A percentile compares a stretch with the other conserved stretches of the same genome.
Evolutionary conservation across 192 early-diverging fungal species (phyloP).

Genomic region (Coemansia sp.): DNA sequence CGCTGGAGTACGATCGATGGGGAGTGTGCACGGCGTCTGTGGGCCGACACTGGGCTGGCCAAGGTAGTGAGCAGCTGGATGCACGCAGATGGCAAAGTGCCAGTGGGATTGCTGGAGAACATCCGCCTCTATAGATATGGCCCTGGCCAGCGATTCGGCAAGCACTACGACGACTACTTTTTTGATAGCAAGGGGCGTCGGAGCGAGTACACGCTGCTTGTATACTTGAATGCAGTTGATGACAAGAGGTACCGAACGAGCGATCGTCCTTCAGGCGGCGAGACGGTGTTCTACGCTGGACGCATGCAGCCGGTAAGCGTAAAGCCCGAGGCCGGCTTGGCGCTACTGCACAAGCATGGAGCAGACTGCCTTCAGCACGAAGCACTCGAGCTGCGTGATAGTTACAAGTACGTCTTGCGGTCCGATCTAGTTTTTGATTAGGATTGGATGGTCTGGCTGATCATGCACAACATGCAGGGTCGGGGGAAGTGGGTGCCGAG

Average conservation of each 20-base stretch:
- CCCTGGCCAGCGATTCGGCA: conserved; percentile 58
- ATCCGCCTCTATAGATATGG: conserved; percentile 62
- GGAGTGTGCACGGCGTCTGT: conserved; percentile 51
- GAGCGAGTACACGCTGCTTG: conserved; percentile 58
- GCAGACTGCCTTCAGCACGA: conserved; percentile 64
- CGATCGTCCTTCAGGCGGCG: conserved; percentile 32
- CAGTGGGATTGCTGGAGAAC: conserved; percentile 55
- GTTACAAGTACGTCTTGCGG: conserved; percentile 59
- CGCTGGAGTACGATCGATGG: conserved; percentile 50
- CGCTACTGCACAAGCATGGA: conserved; percentile 61
- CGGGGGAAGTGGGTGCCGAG: background rate
- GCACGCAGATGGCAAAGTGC: conserved; percentile 29
- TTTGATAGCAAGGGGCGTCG: conserved; percentile 49
- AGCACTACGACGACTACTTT: conserved; percentile 62
- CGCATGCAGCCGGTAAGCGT: conserved; percentile 55
- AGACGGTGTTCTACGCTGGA: conserved; percentile 53
- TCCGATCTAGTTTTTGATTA: conserved; percentile 58
- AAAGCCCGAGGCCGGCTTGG: conserved; percentile 55
- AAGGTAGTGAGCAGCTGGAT: conserved; percentile 39
- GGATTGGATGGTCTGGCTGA: background rate
- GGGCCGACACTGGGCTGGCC: conserved; percentile 49
- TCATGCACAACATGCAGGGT: background rate
- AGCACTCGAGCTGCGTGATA: conserved; percentile 50
- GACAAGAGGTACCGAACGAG: conserved; percentile 27
- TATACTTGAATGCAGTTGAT: conserved; percentile 55